These are phyloP conservation scores for Candida verbasci DNA, from an alignment of 805 yeast genomes.

Conservation along the genomic window DNA sequence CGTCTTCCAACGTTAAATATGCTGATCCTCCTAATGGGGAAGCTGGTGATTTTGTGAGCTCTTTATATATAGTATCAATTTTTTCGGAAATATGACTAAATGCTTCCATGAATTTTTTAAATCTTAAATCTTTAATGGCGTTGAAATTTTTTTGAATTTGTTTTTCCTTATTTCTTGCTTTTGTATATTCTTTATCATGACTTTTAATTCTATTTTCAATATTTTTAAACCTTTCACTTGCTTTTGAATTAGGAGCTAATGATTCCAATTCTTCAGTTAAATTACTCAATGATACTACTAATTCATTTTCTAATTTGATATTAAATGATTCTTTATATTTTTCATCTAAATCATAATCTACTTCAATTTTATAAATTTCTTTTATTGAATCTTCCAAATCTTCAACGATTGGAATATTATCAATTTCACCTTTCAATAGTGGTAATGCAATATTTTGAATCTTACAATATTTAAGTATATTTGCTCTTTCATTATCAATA, in stretches of 20 bases:
- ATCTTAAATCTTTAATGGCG: constrained; percentile 55
- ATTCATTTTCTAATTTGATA: constrained; percentile 33
- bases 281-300: constrained; percentile 29
- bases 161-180: constrained; percentile 58
- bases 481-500: constrained; percentile 50
- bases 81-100: constrained; percentile 69
- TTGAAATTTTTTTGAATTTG: constrained; percentile 53
- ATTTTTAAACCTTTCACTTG: constrained; percentile 68
- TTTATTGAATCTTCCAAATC: constrained; percentile 31
- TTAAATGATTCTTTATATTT: constrained; percentile 40
- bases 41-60: constrained; percentile 66
- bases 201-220: constrained; percentile 57
- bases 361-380: constrained; percentile 43
- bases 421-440: constrained; percentile 54
- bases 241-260: constrained; percentile 79
- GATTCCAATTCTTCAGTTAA: constrained; percentile 35
- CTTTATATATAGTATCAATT: constrained; percentile 79
- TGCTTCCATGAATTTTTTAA: constrained; percentile 61
- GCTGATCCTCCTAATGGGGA: constrained; percentile 93
- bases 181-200: constrained; percentile 60
- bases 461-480: constrained; percentile 66
- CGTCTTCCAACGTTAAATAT: constrained; percentile 77
- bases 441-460: constrained; percentile 68
- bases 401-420: constrained; percentile 57
- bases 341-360: constrained; percentile 49